These are phyloP conservation scores for Cytospora chrysosperma DNA, from an alignment of 2,329 filamentous ascomycete genomes.

Conservation along the genomic window DNA sequence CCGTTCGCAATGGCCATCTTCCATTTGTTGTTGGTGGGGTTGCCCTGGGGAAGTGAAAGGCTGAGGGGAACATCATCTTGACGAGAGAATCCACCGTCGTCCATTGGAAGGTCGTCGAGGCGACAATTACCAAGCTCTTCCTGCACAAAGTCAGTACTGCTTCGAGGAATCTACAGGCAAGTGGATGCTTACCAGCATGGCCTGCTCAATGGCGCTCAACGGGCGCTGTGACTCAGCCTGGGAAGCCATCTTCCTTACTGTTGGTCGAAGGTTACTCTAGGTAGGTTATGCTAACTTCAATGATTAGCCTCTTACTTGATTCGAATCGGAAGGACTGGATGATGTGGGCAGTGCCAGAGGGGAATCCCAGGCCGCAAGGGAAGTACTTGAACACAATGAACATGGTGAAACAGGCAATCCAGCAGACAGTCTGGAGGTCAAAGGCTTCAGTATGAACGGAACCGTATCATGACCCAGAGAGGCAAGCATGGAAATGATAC, in stretches of 20 bases:
- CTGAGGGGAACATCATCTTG: neutral
- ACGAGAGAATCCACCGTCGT: conserved; percentile 20
- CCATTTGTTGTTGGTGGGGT: conserved; percentile 4
- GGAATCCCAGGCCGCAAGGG: neutral
- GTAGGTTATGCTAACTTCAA: neutral
- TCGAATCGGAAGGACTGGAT: neutral
- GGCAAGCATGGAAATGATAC: neutral
- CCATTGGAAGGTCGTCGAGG: conserved; percentile 29
- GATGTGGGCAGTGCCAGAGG: neutral
- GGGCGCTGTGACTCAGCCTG: neutral
- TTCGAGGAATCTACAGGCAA: neutral
- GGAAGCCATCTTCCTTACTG: neutral
- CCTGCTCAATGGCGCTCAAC: conserved; percentile 6
- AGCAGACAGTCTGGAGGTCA: neutral
- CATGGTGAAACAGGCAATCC: neutral
- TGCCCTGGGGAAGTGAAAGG: neutral
- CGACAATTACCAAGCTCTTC: conserved; percentile 33
- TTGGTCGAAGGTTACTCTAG: neutral
- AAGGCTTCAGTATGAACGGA: too few relatives aligned
- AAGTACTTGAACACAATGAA: neutral
- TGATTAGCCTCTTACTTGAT: neutral
- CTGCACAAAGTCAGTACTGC: conserved; percentile 22
- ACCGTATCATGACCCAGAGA: too few relatives aligned
- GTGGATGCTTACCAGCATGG: conserved; percentile 5
- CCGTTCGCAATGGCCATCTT: conserved; percentile 26